These are phyloP conservation scores for Krasilnikovozyma curviuscula DNA, from an alignment of 768 basidiomycete species.

Conservation along the genomic window DNA sequence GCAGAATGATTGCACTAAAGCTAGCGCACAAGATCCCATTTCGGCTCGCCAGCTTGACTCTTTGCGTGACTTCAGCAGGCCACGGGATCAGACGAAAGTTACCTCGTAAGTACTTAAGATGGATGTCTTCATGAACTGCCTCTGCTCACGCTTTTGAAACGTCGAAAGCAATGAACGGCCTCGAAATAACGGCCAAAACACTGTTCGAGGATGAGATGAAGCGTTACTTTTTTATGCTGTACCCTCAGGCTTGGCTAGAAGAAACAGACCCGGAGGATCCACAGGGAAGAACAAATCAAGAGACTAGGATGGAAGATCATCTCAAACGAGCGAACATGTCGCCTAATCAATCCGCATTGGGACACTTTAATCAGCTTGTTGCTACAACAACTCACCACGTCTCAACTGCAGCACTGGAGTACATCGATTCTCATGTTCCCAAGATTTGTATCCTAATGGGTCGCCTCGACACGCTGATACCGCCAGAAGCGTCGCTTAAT, in stretches of 20 bases:
- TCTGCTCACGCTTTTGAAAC: background rate
- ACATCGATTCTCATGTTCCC: background rate
- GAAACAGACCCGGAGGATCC: slow-evolving; percentile 34
- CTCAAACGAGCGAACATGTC: no score
- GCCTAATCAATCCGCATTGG: slow-evolving; percentile 3
- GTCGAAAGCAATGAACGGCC: slow-evolving; percentile 5
- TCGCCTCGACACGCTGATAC: slow-evolving; percentile 2
- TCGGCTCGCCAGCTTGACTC: slow-evolving; percentile 44
- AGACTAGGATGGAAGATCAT: no score
- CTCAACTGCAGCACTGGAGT: background rate
- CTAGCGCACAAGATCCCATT: slow-evolving; percentile 46
- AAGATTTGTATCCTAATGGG: slow-evolving; percentile 3
- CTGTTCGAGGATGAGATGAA: slow-evolving; percentile 8
- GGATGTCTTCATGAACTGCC: slow-evolving; percentile 28
- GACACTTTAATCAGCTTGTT: slow-evolving; percentile 2
- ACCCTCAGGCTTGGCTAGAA: slow-evolving; percentile 42
- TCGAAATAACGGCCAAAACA: slow-evolving; percentile 4
- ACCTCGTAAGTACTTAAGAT: slow-evolving; percentile 29
- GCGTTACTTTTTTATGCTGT: slow-evolving; percentile 32
- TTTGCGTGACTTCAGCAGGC: slow-evolving; percentile 54
- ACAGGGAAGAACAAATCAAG: slow-evolving; percentile 42
- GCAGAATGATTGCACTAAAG: slow-evolving; percentile 28
- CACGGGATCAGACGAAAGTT: slow-evolving; percentile 40
- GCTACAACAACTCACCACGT: slow-evolving; percentile 7
- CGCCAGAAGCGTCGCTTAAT: background rate